Evolutionary conservation across 2,329 filamentous ascomycete species (phyloP), one percentile per base, ranked within the genome.

Genomic region (Colletotrichum sp.): DNA sequence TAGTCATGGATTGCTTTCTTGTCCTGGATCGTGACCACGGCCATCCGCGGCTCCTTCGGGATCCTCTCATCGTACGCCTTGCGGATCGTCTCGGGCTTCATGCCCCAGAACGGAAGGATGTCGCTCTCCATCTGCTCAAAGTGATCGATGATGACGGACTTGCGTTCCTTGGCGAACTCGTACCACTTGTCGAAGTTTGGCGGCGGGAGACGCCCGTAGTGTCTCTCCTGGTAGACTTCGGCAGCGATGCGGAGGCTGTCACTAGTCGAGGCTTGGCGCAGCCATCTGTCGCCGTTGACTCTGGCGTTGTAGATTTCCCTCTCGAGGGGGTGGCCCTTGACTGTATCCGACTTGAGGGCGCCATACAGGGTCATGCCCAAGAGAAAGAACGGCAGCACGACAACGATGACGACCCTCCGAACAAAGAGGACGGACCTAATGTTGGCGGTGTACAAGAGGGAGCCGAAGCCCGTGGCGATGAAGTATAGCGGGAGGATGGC

Each of bases 171-270:
- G 7, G 95, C 95, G 80, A 95, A 95, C 25, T 93, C 89, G 82
- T 93, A 98, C 96, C 96, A 98, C 78, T 93, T 92, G 80, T 96
- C 94, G 80, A 98, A 98, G 75, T 94, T 91, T 1, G 93, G 94
- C 13, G 96, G 96, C 19, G 96, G 95, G 32, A 92, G 87, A 76
- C 95, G 91, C 16, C 92, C 91, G 79, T 94, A 79, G 75, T 92
- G 87, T 7, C 88, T 86, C 64, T 90, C 86, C 64, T 86, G 85
- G 79, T 92, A 92, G 71, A 89, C 85, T 6, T 82, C 80, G 6
- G 88, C 85, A 0, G 90, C 90, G 11, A 88, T 82, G 1, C 83
- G 83, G 4, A 91, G 81, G 15, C 85, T 89, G 13, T 84, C 84
- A 79, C 90, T 91, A 16, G 86, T 84, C 3, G 84, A 84, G 2